phyloP scores from a whole-genome alignment of 2,329 filamentous ascomycete species.

The Rasamsonia emersonii region DNA sequence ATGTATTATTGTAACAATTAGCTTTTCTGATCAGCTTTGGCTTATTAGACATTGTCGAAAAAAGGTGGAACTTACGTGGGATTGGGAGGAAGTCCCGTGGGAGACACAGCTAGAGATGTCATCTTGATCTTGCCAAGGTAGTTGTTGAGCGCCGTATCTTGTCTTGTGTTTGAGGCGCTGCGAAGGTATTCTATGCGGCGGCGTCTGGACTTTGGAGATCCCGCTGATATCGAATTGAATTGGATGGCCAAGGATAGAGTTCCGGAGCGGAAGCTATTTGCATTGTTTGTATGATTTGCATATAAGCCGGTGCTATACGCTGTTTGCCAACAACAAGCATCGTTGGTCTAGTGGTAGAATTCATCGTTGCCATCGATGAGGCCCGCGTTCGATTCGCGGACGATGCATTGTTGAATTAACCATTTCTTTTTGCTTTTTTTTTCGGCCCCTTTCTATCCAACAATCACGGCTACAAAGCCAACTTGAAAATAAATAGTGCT shows the following conservation, averaged over 20 bases:
- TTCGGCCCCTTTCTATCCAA: constrained; percentile 3
- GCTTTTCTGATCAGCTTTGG: constrained; percentile 9
- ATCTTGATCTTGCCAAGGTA: constrained; percentile 15
- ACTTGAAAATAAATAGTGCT: no score
- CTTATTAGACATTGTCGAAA: background rate
- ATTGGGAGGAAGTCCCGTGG: constrained; percentile 27
- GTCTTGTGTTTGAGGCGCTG: no score
- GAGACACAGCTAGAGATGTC: constrained; percentile 24
- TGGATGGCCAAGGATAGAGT: no score
- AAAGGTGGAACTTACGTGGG: constrained; percentile 25
- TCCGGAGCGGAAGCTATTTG: no score
- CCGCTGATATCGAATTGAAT: no score
- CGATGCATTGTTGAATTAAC: constrained; percentile 29
- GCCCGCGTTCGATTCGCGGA: constrained; percentile 41
- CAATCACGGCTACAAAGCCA: no score
- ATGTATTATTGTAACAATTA: constrained; percentile 10
- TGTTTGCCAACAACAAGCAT: constrained; percentile 18
- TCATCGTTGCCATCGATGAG: constrained; percentile 39
- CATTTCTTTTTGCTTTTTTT: constrained; percentile 8
- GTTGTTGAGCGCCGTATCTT: accelerated
- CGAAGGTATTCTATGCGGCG: no score
- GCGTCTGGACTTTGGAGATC: no score
- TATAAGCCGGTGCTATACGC: no score
- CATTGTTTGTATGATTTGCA: no score
- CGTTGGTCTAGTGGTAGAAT: constrained; percentile 40